A percentile compares a stretch with the other conserved stretches of the same genome.
These are phyloP conservation scores for Nemania diffusa DNA, from an alignment of 2,329 filamentous ascomycete genomes.

Conservation along the genomic window DNA sequence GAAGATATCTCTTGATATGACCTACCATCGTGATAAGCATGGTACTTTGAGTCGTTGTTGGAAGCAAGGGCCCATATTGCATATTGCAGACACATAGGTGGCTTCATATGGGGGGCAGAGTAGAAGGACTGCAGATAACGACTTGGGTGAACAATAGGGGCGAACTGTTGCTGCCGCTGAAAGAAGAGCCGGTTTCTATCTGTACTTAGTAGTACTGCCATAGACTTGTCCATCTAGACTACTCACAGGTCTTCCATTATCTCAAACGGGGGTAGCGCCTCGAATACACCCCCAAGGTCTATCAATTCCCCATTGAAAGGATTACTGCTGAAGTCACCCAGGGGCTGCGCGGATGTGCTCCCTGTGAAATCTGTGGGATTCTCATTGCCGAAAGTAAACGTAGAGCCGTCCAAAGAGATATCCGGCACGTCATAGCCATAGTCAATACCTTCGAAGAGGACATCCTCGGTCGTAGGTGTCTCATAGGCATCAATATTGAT, in stretches of 20 bases:
- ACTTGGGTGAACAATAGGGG: constrained; percentile 81
- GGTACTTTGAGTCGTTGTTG: constrained; percentile 76
- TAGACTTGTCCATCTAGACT: background rate
- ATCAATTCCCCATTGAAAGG: constrained; percentile 68
- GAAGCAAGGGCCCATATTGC: constrained; percentile 88
- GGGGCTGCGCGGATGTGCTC: constrained; percentile 33
- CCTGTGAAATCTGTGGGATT: constrained; percentile 34
- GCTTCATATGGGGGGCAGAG: constrained; percentile 75
- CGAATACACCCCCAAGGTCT: constrained; percentile 77
- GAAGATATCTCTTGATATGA: background rate
- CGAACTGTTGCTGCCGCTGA: constrained; percentile 73
- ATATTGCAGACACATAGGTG: constrained; percentile 87
- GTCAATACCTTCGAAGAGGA: constrained; percentile 45
- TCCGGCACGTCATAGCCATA: constrained; percentile 40
- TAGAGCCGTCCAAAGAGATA: constrained; percentile 25
- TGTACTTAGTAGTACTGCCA: constrained; percentile 18
- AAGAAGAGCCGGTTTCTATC: constrained; percentile 79
- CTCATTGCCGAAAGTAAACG: constrained; percentile 37
- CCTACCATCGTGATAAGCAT: constrained; percentile 68
- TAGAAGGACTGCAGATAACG: constrained; percentile 82
- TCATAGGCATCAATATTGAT: constrained; percentile 40
- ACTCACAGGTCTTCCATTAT: constrained; percentile 84
- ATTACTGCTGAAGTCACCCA: constrained; percentile 17
- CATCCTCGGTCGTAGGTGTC: constrained; percentile 40
- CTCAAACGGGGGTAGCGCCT: constrained; percentile 80